Base-by-base conservation (phyloP, 495 filamentous ascomycete species). In the Daldinia decipiens region DNA sequence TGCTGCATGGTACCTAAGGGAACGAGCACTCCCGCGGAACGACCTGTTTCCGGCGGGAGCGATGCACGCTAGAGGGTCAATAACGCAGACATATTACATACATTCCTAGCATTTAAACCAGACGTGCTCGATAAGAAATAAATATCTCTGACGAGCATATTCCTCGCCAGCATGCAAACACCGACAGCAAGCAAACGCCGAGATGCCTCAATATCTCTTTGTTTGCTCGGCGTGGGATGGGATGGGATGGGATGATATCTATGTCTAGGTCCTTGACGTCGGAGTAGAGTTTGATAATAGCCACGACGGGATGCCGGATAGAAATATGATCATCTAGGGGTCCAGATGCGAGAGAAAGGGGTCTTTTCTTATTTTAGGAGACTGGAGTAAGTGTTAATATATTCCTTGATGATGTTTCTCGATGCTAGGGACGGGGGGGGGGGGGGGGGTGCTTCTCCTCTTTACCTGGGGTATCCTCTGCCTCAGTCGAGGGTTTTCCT, bases 1-100 rank as follows among this genome's bases (percentile, higher is more conserved):
- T 65, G 70, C 65, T 65, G 70, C 70, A 68, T 68, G 12, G 4
- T 13, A 36, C 12, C 34, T 67, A 57, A 36, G 51, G 57, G 6
- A 13, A 62, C 62, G 58, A n/a, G 52, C 43, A 40, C 26, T 58
- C 43, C 61, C 61, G 39, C 70, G 70, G 70, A 73, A 59, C 17
- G 55, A 52, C 34, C 57, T 73, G 70, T 73, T 73, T 66, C 70
- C 70, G 65, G 70, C 56, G 65, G 61, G 64, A 64, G 36, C 65
- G 64, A 68, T 65, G 55, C 39, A 67, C 38, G 65, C 60, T 52
- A 65, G 65, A 65, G 50, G 62, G 17, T 59, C 52, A 60, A 62
- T 67, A 62, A 59, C 29, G 59, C 38, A n/a, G 62, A 47, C 21
- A 59, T 4, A 64, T 34, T 15, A 57, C 69, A 72, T 15, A 57